Percentiles rank a stretch among this genome's conserved stretches.
Conservation (phyloP, 805 yeast genomes). For the Candida wancherniae region DNA sequence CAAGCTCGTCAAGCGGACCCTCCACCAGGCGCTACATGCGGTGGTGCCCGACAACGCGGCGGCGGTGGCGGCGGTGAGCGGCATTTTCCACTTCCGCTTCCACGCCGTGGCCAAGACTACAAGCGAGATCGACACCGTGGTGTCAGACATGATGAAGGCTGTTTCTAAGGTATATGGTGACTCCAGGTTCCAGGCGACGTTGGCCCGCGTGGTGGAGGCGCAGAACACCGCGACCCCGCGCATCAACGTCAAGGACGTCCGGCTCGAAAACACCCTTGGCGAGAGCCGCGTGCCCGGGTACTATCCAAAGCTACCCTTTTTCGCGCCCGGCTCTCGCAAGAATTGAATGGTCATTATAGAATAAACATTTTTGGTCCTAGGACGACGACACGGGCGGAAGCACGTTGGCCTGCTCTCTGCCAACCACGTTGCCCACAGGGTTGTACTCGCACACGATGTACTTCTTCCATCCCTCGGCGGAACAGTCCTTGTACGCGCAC, state of each 20-base stretch:
- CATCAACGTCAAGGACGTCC: constrained; percentile 6
- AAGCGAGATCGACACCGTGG: constrained; percentile 3
- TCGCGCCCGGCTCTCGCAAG: not conserved
- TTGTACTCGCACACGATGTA: constrained; percentile 32
- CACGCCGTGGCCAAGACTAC: constrained; percentile 6
- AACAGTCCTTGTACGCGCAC: constrained; percentile 30
- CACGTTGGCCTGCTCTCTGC: constrained; percentile 25
- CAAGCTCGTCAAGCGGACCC: constrained; percentile 30
- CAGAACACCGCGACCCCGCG: constrained; percentile 6
- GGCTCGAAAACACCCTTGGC: constrained; percentile 11
- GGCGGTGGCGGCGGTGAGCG: constrained; percentile 11
- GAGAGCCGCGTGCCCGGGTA: constrained; percentile 12
- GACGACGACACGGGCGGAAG: constrained; percentile 17
- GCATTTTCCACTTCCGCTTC: constrained; percentile 14
- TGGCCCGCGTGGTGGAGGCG: constrained; percentile 1
- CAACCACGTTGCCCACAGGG: constrained; percentile 34
- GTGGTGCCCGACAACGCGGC: constrained; percentile 4
- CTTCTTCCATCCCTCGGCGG: constrained; percentile 27
- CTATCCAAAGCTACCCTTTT: constrained; percentile 16
- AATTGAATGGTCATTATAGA: too few relatives aligned
- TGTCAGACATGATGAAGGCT: constrained; percentile 4
- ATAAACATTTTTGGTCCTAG: too few relatives aligned
- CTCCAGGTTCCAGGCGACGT: not conserved
- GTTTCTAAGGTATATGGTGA: constrained; percentile 10
- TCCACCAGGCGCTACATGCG: constrained; percentile 10